Evolutionary conservation across 805 yeast genomes (phyloP), one percentile per base, ranked within the genome.

Genomic region (Saccharomycopsis fermentans): DNA sequence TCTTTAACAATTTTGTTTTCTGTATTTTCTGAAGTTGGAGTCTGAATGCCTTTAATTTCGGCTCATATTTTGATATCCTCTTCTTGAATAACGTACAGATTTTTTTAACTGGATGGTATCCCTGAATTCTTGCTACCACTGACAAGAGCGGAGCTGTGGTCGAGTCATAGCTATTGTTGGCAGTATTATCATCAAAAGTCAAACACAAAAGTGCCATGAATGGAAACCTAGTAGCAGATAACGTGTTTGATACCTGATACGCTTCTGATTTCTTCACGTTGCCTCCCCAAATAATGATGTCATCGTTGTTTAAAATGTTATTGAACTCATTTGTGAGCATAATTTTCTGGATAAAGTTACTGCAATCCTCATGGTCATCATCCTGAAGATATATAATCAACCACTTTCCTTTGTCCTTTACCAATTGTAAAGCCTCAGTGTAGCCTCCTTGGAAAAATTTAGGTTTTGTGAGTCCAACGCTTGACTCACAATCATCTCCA

Each of bases 251-350:
- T 16, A 90, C 83, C 65, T 89, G 96, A 66, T 81, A 83, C 1
- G 92, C 88, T 69, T 92, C 98, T 21, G 90, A 81, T 58, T 83
- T 82, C n/a, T 80, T 78, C 26, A 86, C 80, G 67, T 88, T 85
- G 8, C 97, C 96, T 48, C 91, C 96, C 98, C 98, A 92, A 1
- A 88, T 71, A 2, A 88, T 63, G 1, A 84, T 68, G 52, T 87
- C 78, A 53, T 77, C 78, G 21, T 79, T 77, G 21, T 71, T 71
- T 56, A 82, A 66, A 64, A 77, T 74, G 39, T 74, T 69, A 14
- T 80, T 71, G 57, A 87, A 81, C 27, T 68, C 70, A 2, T 75
- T 77, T 59, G 80, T 74, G 50, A 82, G 71, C 53, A 90, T 68
- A 2, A 89, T 77, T 11, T 77, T 76, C 14, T 76, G 69, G 54